Evolutionary conservation across 306 rosid genomes (phyloP).

Genomic region (cucumber (Cucumis sativus)): DNA sequence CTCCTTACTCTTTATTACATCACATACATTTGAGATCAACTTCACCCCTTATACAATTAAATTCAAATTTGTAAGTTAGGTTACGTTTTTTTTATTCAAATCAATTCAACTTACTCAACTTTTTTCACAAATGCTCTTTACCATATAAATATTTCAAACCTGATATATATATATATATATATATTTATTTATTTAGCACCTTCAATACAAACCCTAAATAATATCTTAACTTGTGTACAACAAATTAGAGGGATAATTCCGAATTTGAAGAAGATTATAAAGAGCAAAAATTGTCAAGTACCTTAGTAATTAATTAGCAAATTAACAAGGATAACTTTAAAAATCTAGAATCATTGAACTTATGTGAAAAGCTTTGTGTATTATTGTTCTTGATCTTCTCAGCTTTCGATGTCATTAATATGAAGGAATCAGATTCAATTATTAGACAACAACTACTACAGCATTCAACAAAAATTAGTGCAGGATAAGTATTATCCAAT

Average conservation of each 20-base stretch:
- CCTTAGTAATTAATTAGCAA: not conserved
- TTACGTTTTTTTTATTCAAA: no score
- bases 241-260: not conserved
- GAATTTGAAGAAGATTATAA: not conserved
- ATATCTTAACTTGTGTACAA: not conserved
- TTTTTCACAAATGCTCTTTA: no score
- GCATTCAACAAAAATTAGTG: not conserved
- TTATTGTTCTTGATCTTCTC: not conserved
- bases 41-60: no score
- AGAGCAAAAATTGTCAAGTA: not conserved
- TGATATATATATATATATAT: no score
- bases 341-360: not conserved
- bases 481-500: not conserved
- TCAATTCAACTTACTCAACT: no score
- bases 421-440: not conserved
- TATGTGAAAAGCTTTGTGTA: not conserved
- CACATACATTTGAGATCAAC: no score
- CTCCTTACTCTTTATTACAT: no score
- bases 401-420: not conserved
- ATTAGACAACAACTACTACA: not conserved
- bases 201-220: not conserved
- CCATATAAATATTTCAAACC: no score
- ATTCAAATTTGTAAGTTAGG: no score
- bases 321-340: not conserved
- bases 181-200: not conserved